Evolutionary conservation across 2,329 filamentous ascomycete genomes (phyloP), one percentile per base, ranked within the genome.

Genomic region (Bretziella fagacearum): DNA sequence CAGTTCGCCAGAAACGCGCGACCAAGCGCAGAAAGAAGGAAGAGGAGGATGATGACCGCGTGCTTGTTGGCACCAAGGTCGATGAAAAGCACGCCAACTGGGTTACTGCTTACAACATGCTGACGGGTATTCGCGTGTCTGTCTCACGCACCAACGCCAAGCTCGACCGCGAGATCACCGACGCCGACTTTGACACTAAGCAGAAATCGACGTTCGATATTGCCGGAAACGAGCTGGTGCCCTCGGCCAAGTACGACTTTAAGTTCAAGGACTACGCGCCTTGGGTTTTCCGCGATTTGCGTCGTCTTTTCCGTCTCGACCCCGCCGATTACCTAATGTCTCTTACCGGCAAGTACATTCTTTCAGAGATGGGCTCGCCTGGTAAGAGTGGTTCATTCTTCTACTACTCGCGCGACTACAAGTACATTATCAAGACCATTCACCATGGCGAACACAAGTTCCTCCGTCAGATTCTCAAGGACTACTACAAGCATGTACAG

Each of bases 211-310:
- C 87, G 40, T 98, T 98, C 70, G 35, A 49, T 57, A 87, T 83
- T 59, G 93, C 87, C 54, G 91, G 91, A 54, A 95, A 95, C 62
- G 91, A 98, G 67, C 70, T 98, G 60, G 93, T 93, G 4, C 91
- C 91, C 18, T 95, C 89, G 52, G 87, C 91, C 55, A 96, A 98
- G 65, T 98, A 98, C 68, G 91, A 98, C 66, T 98, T 98, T 77
- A 98, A 98, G 64, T 98, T 98, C 72, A 98, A 98, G 67, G 91
- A 98, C 65, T 98, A 98, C 63, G 89, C 89, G n/a, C 91, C 91
- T 49, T 96, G 89, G 87, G 91, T 98, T 50, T 98, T 98, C 65
- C 84, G 91, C 57, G 84, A 86, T 63, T 72, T 98, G 36, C 83
- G 91, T 54, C 70, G 77, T 42, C 81, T 81, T 53, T 98, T 98